These are phyloP conservation scores for Xerocomellus amylosporus DNA, from an alignment of 768 basidiomycete species.

Conservation along the genomic window DNA sequence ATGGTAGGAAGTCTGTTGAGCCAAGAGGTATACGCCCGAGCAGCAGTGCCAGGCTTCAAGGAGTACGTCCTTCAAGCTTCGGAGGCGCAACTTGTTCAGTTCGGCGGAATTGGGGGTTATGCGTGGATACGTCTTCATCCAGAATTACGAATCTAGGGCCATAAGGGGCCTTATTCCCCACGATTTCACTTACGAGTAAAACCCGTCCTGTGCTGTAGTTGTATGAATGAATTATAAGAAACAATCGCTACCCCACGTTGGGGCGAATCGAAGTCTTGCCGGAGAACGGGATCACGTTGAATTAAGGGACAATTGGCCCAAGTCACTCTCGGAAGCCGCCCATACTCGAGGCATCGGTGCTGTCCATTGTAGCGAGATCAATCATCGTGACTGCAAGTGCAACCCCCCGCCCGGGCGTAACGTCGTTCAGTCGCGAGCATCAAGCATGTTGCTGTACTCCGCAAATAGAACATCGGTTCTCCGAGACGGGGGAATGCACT, in stretches of 20 bases:
- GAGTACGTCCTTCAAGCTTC: constrained; percentile 42
- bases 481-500: not conserved
- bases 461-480: not conserved
- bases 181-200: constrained; percentile 6
- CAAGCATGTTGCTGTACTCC: not conserved
- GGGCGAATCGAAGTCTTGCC: not conserved
- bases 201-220: constrained; percentile 11
- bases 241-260: constrained; percentile 1
- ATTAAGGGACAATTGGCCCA: constrained; percentile 4
- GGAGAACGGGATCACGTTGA: not conserved
- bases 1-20: constrained; percentile 35
- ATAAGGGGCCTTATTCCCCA: too few species aligned
- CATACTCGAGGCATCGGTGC: not conserved
- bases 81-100: constrained; percentile 37
- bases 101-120: constrained; percentile 37
- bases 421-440: not conserved
- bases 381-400: not conserved
- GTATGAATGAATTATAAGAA: constrained; percentile 17
- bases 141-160: constrained; percentile 15
- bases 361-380: not conserved
- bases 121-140: constrained; percentile 38
- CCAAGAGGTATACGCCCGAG: constrained; percentile 35
- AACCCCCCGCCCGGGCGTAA: not conserved
- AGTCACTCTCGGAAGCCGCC: too few species aligned
- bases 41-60: constrained; percentile 40